Base-by-base conservation (phyloP, 2,329 filamentous ascomycete genomes). In the Pyrenophora teres region DNA sequence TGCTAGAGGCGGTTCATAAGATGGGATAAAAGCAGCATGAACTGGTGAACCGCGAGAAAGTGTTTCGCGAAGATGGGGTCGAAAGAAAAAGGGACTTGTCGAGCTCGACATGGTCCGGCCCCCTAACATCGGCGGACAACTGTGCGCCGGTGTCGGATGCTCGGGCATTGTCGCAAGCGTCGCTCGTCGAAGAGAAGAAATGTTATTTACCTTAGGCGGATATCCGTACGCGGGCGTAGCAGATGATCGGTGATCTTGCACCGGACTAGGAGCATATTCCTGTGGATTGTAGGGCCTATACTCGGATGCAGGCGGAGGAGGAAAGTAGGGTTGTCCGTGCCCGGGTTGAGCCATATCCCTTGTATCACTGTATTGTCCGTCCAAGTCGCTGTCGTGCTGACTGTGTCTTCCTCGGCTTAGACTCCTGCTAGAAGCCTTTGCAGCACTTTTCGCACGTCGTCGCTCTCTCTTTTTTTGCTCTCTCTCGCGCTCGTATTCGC, bases 231-330 rank as follows among this genome's bases (percentile, higher is more conserved):
- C 62, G 25, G 64, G 65, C 31, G 55, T 59, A 42, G 58, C 58
- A 25, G 68, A 66, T 15, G 60, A 46, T 38, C 57, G 68, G 45
- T 54, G 58, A 58, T 65, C 61, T 43, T 54, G 62, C 39, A 56
- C 50, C 21, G 53, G 48, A 16, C 59, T 55, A 15, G 65, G 56
- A 38, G 64, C 60, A 55, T 72, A 69, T 43, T 72, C 69, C 50
- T 70, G 70, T 31, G 71, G 63, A 40, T 71, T 70, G 57, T 74
- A 74, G 13, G 70, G 66, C 49, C 57, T 66, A 51, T 73, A 72
- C 36, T 69, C 67, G 43, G 67, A 64, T 13, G 58, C 47, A 33
- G 70, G 68, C 35, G 67, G 68, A 33, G 70, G 71, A 53, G 68
- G 62, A 45, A 69, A 72, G 42, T 71, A 66, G 21, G 63, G 63